These are phyloP conservation scores for Ustilago esculenta DNA, from an alignment of 1,284 basidiomycete species.

Conservation along the genomic window DNA sequence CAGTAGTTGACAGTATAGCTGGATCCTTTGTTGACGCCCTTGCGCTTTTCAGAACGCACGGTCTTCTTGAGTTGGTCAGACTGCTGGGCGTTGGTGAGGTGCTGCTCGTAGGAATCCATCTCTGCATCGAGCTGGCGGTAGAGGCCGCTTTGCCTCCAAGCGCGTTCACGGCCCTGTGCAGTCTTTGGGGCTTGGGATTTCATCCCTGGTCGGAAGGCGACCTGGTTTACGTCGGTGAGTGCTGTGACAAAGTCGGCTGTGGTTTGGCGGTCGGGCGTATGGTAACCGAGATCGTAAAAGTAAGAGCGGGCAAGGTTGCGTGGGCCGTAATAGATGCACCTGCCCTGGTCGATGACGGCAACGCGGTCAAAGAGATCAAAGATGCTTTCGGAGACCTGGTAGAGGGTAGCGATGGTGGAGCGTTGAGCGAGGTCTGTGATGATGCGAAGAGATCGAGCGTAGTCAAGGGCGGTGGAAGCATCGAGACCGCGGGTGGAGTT, in stretches of 20 bases:
- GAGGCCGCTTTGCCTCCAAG: slow-evolving; percentile 47
- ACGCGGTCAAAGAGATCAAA: slow-evolving; percentile 56
- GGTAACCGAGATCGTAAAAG: slow-evolving; percentile 60
- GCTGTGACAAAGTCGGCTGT: slow-evolving; percentile 71
- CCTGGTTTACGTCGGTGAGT: slow-evolving; percentile 75
- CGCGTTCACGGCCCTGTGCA: slow-evolving; percentile 52
- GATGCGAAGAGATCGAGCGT: slow-evolving; percentile 51
- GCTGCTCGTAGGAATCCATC: slow-evolving; percentile 53
- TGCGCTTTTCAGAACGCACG: slow-evolving; percentile 52
- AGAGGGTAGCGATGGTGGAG: slow-evolving; percentile 58
- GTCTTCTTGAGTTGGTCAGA: slow-evolving; percentile 40
- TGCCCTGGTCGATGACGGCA: slow-evolving; percentile 55
- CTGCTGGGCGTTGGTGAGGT: slow-evolving; percentile 36
- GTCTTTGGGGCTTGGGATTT: slow-evolving; percentile 68
- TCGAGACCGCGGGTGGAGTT: slow-evolving; percentile 60
- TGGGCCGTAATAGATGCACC: slow-evolving; percentile 68
- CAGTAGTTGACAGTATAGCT: slow-evolving; percentile 55
- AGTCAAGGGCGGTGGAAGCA: slow-evolving; percentile 58
- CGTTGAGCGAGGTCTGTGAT: slow-evolving; percentile 58
- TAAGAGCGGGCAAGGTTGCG: slow-evolving; percentile 49
- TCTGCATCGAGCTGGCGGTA: slow-evolving; percentile 48
- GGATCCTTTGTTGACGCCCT: slow-evolving; percentile 47
- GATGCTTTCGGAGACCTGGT: slow-evolving; percentile 58
- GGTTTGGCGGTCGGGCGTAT: slow-evolving; percentile 47
- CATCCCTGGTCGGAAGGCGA: slow-evolving; percentile 71